Percentiles rank a stretch among this genome's conserved stretches.
Conservation (phyloP, 192 early-diverging fungal genomes). For the Podila clonocystis region DNA sequence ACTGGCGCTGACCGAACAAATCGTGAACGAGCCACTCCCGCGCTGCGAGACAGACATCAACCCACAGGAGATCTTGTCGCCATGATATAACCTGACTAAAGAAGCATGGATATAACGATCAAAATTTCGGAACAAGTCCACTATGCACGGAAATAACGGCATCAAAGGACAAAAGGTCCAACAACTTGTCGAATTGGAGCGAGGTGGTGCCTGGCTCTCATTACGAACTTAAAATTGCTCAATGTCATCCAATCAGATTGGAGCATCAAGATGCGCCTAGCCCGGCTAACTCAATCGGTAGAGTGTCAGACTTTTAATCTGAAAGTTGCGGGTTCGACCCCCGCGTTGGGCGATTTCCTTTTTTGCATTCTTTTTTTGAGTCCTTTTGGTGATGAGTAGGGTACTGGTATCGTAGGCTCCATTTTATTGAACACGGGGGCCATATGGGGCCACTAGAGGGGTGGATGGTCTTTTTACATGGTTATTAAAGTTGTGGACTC, state of each 20-base stretch:
- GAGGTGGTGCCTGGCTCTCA: too few species aligned
- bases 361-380: background rate
- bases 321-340: constrained; percentile 45
- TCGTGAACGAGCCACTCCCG: constrained; percentile 45
- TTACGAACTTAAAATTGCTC: too few species aligned
- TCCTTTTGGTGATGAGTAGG: background rate
- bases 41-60: constrained; percentile 46
- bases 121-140: background rate
- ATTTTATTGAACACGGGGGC: background rate
- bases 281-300: constrained; percentile 13
- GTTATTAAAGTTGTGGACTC: too few species aligned
- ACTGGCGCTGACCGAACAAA: constrained; percentile 55
- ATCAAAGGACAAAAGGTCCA: too few species aligned
- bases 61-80: constrained; percentile 32
- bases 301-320: constrained; percentile 49
- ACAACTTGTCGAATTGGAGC: too few species aligned
- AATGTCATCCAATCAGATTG: background rate
- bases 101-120: background rate
- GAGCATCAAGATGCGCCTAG: background rate
- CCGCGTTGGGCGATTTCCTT: constrained; percentile 29
- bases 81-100: background rate
- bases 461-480: too few species aligned
- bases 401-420: background rate
- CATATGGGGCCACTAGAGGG: too few species aligned
- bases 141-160: too few species aligned